Conservation (phyloP, 2,329 filamentous ascomycete genomes). For the Lecanoromycetidae sp. region DNA sequence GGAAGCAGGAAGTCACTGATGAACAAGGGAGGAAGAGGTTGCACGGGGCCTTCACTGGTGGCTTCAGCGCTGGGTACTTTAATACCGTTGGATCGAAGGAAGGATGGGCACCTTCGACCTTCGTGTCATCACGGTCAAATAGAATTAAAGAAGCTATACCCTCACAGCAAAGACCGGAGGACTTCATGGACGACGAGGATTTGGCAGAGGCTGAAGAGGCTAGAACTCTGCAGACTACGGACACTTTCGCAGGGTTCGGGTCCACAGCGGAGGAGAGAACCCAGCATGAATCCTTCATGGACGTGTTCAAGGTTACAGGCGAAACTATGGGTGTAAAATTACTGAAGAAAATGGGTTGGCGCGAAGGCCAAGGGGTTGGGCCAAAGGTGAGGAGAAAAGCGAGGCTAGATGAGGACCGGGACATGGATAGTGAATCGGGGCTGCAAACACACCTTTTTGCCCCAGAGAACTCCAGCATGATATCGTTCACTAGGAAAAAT, state of each 20-base stretch:
- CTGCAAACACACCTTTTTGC: conserved; percentile 63
- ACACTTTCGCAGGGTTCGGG: conserved; percentile 65
- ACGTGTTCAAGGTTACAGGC: conserved; percentile 58
- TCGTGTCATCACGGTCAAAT: conserved; percentile 76
- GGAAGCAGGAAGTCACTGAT: conserved; percentile 96
- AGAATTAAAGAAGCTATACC: conserved; percentile 56
- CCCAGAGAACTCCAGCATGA: conserved; percentile 64
- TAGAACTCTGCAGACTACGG: conserved; percentile 58
- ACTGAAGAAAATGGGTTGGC: conserved; percentile 89
- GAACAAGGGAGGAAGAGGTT: conserved; percentile 80
- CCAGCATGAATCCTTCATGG: conserved; percentile 49
- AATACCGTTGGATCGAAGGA: conserved; percentile 98
- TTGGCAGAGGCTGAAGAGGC: conserved; percentile 73
- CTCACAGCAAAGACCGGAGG: conserved; percentile 56
- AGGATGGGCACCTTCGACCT: conserved; percentile 87
- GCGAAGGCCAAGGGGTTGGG: conserved; percentile 82
- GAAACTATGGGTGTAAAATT: conserved; percentile 82
- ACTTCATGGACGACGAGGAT: conserved; percentile 98
- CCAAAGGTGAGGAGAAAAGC: conserved; percentile 69
- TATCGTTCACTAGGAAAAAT: conserved; percentile 33
- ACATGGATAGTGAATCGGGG: conserved; percentile 28
- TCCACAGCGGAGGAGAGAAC: conserved; percentile 45
- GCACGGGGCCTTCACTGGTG: conserved; percentile 92
- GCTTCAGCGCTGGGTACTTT: conserved; percentile 96
- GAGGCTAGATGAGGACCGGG: conserved; percentile 47